Percentiles rank a stretch among this genome's conserved stretches.
phyloP scores from a whole-genome alignment of 441 rosid species.

The Corymbia calophylla region DNA sequence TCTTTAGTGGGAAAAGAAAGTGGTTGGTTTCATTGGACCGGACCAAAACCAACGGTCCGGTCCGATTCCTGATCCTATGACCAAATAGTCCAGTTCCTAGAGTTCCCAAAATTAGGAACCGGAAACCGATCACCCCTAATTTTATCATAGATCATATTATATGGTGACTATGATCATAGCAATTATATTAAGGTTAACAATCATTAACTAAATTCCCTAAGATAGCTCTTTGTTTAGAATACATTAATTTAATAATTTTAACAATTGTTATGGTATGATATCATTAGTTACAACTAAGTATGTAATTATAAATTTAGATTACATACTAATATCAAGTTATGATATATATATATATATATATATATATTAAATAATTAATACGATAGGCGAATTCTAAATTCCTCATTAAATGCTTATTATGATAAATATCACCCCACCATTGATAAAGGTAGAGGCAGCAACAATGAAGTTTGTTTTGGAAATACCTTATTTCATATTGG shows the following conservation, averaged over 20 bases:
- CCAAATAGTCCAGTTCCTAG: accelerated
- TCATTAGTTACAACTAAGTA: neutral
- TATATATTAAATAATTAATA: neutral
- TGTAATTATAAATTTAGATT: neutral
- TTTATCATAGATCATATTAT: neutral
- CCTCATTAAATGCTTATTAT: neutral
- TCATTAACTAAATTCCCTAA: neutral
- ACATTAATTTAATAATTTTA: neutral
- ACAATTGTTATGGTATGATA: neutral
- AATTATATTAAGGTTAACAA: neutral
- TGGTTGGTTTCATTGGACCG: no score
- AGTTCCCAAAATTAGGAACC: neutral
- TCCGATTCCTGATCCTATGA: no score
- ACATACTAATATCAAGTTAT: neutral
- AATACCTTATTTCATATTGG: neutral
- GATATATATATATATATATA: neutral
- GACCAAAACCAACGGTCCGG: no score
- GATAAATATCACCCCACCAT: neutral
- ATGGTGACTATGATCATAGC: neutral
- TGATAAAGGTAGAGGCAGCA: neutral
- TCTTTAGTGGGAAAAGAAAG: no score
- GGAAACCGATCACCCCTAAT: no score
- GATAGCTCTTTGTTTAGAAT: neutral
- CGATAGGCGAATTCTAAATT: neutral
- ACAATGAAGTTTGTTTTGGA: neutral